Conservation (phyloP, 441 rosid species). For the Populus hybrid region DNA sequence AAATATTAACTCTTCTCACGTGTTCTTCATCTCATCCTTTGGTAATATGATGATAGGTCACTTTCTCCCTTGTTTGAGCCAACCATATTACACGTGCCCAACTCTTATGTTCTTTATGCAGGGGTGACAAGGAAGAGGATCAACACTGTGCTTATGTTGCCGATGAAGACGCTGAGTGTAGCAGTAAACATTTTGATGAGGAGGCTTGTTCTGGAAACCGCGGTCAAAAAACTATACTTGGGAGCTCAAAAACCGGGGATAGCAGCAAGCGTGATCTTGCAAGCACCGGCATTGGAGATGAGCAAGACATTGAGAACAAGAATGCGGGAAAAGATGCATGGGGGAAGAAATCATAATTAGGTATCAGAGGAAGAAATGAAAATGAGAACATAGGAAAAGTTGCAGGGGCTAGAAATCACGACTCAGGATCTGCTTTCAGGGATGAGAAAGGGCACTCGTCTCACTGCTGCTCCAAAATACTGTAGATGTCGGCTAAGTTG, state of each 20-base stretch:
- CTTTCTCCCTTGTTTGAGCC: neutral
- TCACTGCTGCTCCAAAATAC: neutral
- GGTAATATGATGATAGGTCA: neutral
- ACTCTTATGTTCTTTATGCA: constrained; percentile 15
- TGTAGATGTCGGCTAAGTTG: neutral
- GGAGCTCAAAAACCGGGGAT: constrained; percentile 26
- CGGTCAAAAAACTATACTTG: constrained; percentile 10
- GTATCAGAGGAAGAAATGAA: neutral
- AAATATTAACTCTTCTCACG: neutral
- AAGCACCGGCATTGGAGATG: constrained; percentile 1
- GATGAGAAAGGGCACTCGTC: neutral
- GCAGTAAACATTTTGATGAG: constrained; percentile 42
- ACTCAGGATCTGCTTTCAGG: neutral
- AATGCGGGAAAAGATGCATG: constrained; percentile 16
- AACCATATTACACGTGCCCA: neutral
- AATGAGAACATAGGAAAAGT: neutral
- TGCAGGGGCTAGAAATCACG: neutral
- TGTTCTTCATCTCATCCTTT: neutral
- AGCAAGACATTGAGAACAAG: constrained; percentile 7
- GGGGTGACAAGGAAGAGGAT: constrained; percentile 61
- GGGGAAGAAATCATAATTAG: constrained; percentile 8
- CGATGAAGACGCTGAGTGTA: constrained; percentile 32
- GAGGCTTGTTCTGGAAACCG: constrained; percentile 34
- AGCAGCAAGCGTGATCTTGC: constrained; percentile 18
- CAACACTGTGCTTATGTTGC: constrained; percentile 25